Percentiles rank a stretch among this genome's conserved stretches.
Conservation (phyloP, 73 alveolate genomes). For the Paramecium biaurelia region DNA sequence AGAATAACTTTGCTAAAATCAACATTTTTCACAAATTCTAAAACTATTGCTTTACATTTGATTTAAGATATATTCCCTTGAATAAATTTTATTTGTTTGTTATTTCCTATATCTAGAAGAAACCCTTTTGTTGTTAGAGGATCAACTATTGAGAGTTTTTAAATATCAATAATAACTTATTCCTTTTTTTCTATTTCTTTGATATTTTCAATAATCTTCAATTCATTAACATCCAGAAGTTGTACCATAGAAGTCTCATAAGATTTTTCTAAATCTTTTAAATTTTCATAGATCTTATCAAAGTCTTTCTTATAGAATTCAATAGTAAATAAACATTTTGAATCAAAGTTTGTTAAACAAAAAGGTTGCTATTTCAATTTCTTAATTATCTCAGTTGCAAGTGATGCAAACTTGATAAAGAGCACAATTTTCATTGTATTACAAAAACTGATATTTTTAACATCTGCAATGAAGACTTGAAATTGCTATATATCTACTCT, state of each 20-base stretch:
- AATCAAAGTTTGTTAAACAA: not conserved
- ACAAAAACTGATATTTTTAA: not conserved
- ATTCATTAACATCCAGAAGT: not conserved
- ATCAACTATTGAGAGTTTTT: not conserved
- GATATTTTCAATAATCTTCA: too few species aligned
- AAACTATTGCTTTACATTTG: not conserved
- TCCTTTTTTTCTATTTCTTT: not conserved
- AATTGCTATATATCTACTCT: not conserved
- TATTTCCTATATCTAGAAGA: not conserved
- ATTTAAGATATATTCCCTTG: not conserved
- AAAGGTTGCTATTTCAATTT: not conserved
- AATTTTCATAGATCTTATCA: too few species aligned
- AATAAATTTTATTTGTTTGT: not conserved
- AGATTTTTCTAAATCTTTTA: not conserved
- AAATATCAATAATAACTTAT: not conserved
- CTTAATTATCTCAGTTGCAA: not conserved
- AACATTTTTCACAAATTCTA: not conserved
- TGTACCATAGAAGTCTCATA: not conserved
- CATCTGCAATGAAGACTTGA: not conserved
- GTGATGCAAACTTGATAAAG: not conserved
- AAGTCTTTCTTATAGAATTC: not conserved
- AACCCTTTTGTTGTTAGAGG: not conserved
- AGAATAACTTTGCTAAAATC: not conserved
- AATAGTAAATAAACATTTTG: too few species aligned
- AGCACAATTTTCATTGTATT: not conserved